These are phyloP conservation scores for Coniophora puteana DNA, from an alignment of 1,284 basidiomycete genomes.

Conservation along the genomic window DNA sequence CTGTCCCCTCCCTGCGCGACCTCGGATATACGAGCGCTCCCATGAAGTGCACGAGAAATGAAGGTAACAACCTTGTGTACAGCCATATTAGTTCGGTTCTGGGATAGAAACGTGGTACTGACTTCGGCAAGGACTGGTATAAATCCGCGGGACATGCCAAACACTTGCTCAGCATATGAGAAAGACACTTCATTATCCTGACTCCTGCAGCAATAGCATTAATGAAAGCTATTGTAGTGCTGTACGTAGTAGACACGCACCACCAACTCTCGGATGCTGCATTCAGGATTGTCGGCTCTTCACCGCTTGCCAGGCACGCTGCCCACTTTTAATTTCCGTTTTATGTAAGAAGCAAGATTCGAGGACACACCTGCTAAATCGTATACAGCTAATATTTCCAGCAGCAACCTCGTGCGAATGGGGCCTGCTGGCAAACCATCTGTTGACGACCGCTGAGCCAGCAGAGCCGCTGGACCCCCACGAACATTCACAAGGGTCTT, in stretches of 20 bases:
- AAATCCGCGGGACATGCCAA: conserved; percentile 37
- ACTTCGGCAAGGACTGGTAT: conserved; percentile 30
- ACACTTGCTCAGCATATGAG: conserved; percentile 43
- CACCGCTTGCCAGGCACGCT: conserved; percentile 38
- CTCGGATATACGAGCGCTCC: conserved; percentile 7
- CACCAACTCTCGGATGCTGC: conserved; percentile 37
- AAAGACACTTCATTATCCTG: conserved; percentile 30
- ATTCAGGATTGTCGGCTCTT: conserved; percentile 36
- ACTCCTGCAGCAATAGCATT: conserved; percentile 16
- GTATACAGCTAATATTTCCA: conserved; percentile 45
- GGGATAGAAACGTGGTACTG: conserved; percentile 8
- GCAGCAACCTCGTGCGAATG: conserved; percentile 33
- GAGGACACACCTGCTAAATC: conserved; percentile 36
- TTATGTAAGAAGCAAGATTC: conserved; percentile 5
- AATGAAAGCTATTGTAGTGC: conserved; percentile 15
- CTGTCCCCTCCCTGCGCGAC: conserved; percentile 8
- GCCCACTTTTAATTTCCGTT: conserved; percentile 6
- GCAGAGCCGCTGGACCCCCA: conserved; percentile 32
- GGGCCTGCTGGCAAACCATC: conserved; percentile 36
- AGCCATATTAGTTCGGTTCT: neutral
- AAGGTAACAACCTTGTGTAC: conserved; percentile 17
- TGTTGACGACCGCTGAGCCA: conserved; percentile 29
- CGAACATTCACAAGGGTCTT: conserved; percentile 37
- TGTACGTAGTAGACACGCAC: conserved; percentile 23
- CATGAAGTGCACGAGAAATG: conserved; percentile 17